phyloP scores from a whole-genome alignment of 2,329 filamentous ascomycete genomes.

The Aspergillus flavus region DNA sequence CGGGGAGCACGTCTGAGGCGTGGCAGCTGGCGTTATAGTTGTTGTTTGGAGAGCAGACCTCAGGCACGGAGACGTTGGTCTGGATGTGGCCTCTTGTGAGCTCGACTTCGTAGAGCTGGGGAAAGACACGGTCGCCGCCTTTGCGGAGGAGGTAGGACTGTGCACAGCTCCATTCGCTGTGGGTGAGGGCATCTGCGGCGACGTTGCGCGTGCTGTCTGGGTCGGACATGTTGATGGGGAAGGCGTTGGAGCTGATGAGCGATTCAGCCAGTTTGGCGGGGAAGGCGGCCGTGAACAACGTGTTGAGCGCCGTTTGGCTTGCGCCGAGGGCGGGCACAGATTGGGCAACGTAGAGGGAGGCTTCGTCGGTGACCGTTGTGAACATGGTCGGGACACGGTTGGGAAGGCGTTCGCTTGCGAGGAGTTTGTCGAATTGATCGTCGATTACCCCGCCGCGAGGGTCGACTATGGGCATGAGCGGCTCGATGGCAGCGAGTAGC shows the following conservation, averaged over 20 bases:
- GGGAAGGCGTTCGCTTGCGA: conserved; percentile 22
- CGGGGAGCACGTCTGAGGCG: conserved; percentile 27
- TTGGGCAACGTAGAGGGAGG: conserved; percentile 19
- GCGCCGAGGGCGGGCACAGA: conserved; percentile 17
- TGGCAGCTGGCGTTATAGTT: conserved; percentile 32
- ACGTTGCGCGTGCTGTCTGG: conserved; percentile 23
- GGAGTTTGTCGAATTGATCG: conserved; percentile 30
- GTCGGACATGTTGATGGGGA: conserved; percentile 17
- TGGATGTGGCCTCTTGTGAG: conserved; percentile 28
- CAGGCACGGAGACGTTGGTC: conserved; percentile 17
- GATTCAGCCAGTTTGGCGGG: conserved; percentile 18
- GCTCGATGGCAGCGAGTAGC: conserved; percentile 25
- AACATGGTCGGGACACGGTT: conserved; percentile 32
- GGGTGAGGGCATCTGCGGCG: conserved; percentile 16
- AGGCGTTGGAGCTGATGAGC: conserved; percentile 18
- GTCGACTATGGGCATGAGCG: conserved; percentile 32
- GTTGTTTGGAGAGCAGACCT: conserved; percentile 27
- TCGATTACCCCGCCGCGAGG: conserved; percentile 27
- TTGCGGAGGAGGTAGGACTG: conserved; percentile 18
- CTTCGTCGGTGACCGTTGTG: conserved; percentile 30
- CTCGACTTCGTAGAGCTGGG: conserved; percentile 24
- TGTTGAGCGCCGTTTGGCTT: conserved; percentile 13
- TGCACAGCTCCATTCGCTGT: conserved; percentile 24
- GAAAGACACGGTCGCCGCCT: conserved; percentile 15
- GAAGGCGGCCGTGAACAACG: conserved; percentile 19